phyloP scores from a whole-genome alignment of 805 yeast species.

The Yarrowia deformans region DNA sequence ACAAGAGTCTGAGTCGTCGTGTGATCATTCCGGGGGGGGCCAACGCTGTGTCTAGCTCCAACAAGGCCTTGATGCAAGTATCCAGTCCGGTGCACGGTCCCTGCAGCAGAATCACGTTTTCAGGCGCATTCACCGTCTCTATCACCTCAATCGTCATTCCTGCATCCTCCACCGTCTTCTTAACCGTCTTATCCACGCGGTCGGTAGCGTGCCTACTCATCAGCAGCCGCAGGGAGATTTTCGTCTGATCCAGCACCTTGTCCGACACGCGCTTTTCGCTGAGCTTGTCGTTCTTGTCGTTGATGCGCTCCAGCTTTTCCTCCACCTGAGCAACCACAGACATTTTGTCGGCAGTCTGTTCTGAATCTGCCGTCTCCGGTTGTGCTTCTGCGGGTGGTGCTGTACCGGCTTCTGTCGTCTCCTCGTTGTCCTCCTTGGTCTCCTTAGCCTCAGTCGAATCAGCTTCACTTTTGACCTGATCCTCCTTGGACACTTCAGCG shows the following conservation, averaged over 20 bases:
- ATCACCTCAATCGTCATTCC: constrained; percentile 31
- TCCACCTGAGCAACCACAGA: constrained; percentile 17
- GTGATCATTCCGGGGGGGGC: constrained; percentile 37
- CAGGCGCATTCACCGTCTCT: constrained; percentile 31
- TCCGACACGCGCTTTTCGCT: constrained; percentile 12
- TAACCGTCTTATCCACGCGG: constrained; percentile 15
- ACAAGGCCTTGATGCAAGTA: constrained; percentile 13
- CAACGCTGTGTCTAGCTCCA: constrained; percentile 23
- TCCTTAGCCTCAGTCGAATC: not conserved
- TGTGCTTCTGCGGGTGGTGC: not conserved
- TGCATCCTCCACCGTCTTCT: constrained; percentile 23
- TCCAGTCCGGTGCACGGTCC: constrained; percentile 24
- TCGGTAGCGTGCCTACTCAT: constrained; percentile 31
- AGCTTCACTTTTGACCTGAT: not conserved
- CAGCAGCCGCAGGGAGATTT: constrained; percentile 10
- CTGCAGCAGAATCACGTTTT: constrained; percentile 23
- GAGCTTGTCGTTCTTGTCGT: constrained; percentile 21
- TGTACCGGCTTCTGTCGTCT: not conserved
- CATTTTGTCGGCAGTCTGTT: not conserved
- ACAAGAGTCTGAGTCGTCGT: constrained; percentile 9
- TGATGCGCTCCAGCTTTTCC: constrained; percentile 23
- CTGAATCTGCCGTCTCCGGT: not conserved
- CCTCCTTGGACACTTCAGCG: constrained; percentile 16
- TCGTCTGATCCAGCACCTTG: constrained; percentile 14
- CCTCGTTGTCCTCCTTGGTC: not conserved